These are phyloP conservation scores for Leccinum truebloodii DNA, from an alignment of 768 basidiomycete species.

Conservation along the genomic window DNA sequence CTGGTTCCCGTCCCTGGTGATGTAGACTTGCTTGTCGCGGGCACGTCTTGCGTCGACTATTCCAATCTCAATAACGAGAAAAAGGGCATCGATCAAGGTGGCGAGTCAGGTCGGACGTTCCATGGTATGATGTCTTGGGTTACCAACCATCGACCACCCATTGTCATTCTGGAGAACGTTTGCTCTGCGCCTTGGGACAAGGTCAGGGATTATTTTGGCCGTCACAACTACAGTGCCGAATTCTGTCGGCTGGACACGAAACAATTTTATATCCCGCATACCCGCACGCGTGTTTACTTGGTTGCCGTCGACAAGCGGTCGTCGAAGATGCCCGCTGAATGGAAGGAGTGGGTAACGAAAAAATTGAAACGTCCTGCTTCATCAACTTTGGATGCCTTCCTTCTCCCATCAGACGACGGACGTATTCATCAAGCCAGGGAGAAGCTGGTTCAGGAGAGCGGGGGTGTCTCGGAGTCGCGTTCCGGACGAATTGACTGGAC, in stretches of 20 bases:
- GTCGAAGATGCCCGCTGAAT: slow-evolving; percentile 62
- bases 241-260: slow-evolving; percentile 79
- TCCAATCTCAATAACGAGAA: slow-evolving; percentile 94
- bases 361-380: slow-evolving; percentile 83
- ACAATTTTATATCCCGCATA: slow-evolving; percentile 92
- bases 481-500: slow-evolving; percentile 87
- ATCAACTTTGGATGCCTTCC: slow-evolving; percentile 85
- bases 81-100: slow-evolving; percentile 84
- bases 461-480: slow-evolving; percentile 56
- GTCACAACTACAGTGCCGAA: slow-evolving; percentile 73
- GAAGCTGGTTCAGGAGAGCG: slow-evolving; percentile 73
- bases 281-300: slow-evolving; percentile 87
- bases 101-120: slow-evolving; percentile 93
- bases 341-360: slow-evolving; percentile 60
- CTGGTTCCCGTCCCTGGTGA: slow-evolving; percentile 84
- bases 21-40: slow-evolving; percentile 88
- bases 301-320: slow-evolving; percentile 69
- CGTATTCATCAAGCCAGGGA: slow-evolving; percentile 88
- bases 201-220: slow-evolving; percentile 75
- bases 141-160: slow-evolving; percentile 76
- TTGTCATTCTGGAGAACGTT: slow-evolving; percentile 96
- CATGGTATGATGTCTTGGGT: slow-evolving; percentile 96
- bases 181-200: slow-evolving; percentile 84
- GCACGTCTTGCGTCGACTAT: slow-evolving; percentile 96
- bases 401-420: slow-evolving; percentile 89